Conservation (phyloP, 2,329 filamentous ascomycete genomes). For the Talaromyces pinophilus region DNA sequence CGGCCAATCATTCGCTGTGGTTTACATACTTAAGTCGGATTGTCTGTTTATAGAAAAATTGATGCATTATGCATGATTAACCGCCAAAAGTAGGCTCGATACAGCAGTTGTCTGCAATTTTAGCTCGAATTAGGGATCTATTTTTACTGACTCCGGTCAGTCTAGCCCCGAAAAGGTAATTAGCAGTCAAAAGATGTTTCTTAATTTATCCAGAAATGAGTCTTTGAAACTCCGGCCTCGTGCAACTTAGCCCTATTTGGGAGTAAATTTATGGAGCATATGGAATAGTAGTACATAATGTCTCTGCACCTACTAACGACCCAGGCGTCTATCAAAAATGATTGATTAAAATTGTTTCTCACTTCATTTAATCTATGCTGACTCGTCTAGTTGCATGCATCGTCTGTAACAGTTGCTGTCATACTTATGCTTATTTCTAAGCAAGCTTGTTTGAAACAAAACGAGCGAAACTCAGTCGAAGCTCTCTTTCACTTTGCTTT, state of each 20-base stretch:
- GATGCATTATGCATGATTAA: conserved; percentile 7
- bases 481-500: background rate
- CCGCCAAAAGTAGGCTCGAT: background rate
- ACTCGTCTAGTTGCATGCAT: conserved; percentile 9
- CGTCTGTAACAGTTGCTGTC: conserved; percentile 1
- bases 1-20: background rate
- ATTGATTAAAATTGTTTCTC: conserved; percentile 3
- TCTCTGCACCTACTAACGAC: background rate
- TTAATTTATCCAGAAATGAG: conserved; percentile 17
- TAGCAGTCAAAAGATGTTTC: conserved; percentile 8
- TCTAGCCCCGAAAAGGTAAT: background rate
- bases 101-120: conserved; percentile 10
- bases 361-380: background rate
- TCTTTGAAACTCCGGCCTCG: conserved; percentile 6
- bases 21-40: background rate
- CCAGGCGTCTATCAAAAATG: conserved; percentile 1
- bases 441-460: conserved; percentile 9
- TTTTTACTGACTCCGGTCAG: background rate
- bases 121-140: conserved; percentile 5
- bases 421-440: conserved; percentile 11
- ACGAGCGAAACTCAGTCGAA: background rate
- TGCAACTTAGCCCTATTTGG: conserved; percentile 5
- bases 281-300: background rate
- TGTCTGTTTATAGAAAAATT: conserved; percentile 7
- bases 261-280: conserved; percentile 3